These are phyloP conservation scores for Phytophthora tentaculata DNA, from an alignment of 352 stramenopile species.

Conservation along the genomic window DNA sequence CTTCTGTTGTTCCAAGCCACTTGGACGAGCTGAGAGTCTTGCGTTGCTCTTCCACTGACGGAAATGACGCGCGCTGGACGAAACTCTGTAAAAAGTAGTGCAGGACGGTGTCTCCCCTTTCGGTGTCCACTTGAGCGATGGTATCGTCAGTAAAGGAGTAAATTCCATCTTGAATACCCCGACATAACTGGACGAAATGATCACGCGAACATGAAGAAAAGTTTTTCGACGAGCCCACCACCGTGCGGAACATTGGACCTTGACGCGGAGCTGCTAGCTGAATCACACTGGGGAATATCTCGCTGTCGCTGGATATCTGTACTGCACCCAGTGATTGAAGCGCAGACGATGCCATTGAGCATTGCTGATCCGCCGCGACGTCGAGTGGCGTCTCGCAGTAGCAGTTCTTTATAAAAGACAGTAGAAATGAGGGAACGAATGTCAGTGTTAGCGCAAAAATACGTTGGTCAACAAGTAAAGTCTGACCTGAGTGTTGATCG, in stretches of 20 bases:
- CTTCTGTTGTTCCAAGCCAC: constrained; percentile 46
- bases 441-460: constrained; percentile 2
- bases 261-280: constrained; percentile 20
- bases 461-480: not conserved
- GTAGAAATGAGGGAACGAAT: not conserved
- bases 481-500: constrained; percentile 48
- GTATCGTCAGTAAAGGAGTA: constrained; percentile 47
- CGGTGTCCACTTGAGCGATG: constrained; percentile 43
- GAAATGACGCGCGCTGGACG: constrained; percentile 37
- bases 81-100: constrained; percentile 58
- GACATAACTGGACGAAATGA: constrained; percentile 42
- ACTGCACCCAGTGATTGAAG: constrained; percentile 44
- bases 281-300: constrained; percentile 40
- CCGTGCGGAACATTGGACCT: constrained; percentile 37
- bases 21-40: constrained; percentile 28
- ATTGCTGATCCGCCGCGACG: constrained; percentile 39
- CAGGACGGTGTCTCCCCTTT: constrained; percentile 54
- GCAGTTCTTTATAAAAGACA: constrained; percentile 45
- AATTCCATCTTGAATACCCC: constrained; percentile 46
- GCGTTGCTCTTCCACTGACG: constrained; percentile 42
- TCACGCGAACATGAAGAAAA: constrained; percentile 46
- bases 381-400: constrained; percentile 46
- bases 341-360: constrained; percentile 32
- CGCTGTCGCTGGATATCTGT: constrained; percentile 41
- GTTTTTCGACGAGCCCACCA: constrained; percentile 26